Base-by-base conservation (phyloP, 1,139 yeast genomes). In the Kluyveromyces sp. region DNA sequence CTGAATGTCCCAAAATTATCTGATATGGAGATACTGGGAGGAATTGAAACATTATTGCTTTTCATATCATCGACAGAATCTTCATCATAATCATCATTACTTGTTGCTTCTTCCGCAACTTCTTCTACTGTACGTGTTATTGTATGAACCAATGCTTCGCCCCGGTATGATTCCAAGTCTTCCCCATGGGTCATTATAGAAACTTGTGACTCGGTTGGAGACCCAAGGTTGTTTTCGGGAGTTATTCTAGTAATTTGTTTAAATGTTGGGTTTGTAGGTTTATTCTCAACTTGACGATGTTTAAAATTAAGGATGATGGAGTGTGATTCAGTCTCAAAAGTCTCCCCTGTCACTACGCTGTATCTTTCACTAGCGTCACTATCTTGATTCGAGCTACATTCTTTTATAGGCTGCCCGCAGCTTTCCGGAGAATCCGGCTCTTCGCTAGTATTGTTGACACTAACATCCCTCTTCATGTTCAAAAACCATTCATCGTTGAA, bases 1-100 rank as follows among this genome's bases (percentile, higher is more conserved):
- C 64, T 55, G 46, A 59, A 64, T 38, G 59, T 57, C 4, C 64
- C 63, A n/a, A 52, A 43, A 7, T 54, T 47, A 46, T 60, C 60
- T 4, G 52, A 52, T 25, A 64, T 59, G 3, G 66, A 60, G 25
- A 62, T 58, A 0, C 63, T 56, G 1, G 67, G 66, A 33, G 60
- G 49, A 27, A 64, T 58, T 5, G 64, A 58, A 38, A 28, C 45
- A 34, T 32, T 30, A 34, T 25, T 38, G 35, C 37, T 39, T 15
- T 28, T 36, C 31, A 36, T 27, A 34, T 35, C 39, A 10, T 30
- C 34, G n/a, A 15, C 25, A 25, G 44, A 41, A 7, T 40, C 43
- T 7, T 40, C 43, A 33, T 26, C 7, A 10, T 21, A 31, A 10
- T 27, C 4, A 30, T 37, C 26, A 25, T 36, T 44, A 37, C 31